Percentiles rank a stretch among this genome's conserved stretches.
Evolutionary conservation across 495 filamentous ascomycete genomes (phyloP).

Genomic region (Oleoguttula mirabilis): DNA sequence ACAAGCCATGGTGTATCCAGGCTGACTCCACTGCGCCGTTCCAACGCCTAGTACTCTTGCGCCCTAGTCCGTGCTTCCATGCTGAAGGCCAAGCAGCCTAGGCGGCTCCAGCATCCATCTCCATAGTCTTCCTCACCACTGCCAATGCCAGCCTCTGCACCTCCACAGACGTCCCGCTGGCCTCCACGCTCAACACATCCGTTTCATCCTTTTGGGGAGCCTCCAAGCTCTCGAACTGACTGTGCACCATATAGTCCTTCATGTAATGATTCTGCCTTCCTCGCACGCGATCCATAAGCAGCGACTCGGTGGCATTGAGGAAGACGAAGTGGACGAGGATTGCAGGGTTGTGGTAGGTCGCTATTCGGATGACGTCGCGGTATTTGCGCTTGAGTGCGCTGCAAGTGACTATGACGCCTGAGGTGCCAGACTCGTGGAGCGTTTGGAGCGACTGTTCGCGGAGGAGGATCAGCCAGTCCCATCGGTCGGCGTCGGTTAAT

Average conservation of each 20-base stretch:
- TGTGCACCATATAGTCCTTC: conserved; percentile 95
- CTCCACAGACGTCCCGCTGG: conserved; percentile 48
- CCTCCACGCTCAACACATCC: conserved; percentile 78
- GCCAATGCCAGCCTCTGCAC: conserved; percentile 55
- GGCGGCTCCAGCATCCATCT: neutral
- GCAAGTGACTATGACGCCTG: conserved; percentile 89
- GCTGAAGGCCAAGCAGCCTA: too few relatives aligned
- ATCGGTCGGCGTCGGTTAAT: conserved; percentile 87
- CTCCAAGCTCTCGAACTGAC: conserved; percentile 77
- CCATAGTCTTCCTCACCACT: conserved; percentile 18
- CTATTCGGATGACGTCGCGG: conserved; percentile 89
- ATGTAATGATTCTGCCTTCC: conserved; percentile 80
- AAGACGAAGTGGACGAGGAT: conserved; percentile 89
- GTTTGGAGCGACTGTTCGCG: conserved; percentile 73
- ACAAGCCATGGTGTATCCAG: conserved; percentile 4
- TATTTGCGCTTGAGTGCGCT: conserved; percentile 95
- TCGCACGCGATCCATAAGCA: conserved; percentile 61
- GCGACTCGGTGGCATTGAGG: conserved; percentile 61
- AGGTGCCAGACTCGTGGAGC: conserved; percentile 34
- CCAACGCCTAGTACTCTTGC: too few relatives aligned
- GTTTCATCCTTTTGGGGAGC: conserved; percentile 63
- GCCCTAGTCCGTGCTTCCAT: too few relatives aligned
- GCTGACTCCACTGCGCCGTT: too few relatives aligned
- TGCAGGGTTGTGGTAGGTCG: conserved; percentile 61
- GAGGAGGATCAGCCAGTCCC: conserved; percentile 92